phyloP scores from a whole-genome alignment of 805 yeast genomes.

The Starmerella floricola region DNA sequence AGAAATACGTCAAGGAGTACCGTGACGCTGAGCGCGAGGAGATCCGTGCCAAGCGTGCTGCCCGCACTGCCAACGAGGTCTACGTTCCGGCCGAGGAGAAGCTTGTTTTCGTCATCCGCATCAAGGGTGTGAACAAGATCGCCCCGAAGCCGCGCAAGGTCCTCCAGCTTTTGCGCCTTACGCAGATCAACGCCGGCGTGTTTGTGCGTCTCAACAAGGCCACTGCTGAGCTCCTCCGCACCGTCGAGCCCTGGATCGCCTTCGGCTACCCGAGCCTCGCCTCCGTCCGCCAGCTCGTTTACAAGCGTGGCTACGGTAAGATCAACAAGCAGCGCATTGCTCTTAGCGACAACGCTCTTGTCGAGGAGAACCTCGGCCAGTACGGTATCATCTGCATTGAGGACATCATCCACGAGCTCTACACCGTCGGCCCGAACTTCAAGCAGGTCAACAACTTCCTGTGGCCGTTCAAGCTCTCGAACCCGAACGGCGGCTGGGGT shows the following conservation, averaged over 20 bases:
- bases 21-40: constrained; percentile 78
- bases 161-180: constrained; percentile 76
- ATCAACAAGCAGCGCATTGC: constrained; percentile 91
- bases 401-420: constrained; percentile 91
- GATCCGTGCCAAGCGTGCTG: constrained; percentile 72
- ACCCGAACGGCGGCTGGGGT: constrained; percentile 98
- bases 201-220: constrained; percentile 94
- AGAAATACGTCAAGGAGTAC: constrained; percentile 93
- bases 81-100: constrained; percentile 90
- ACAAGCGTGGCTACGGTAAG: constrained; percentile 98
- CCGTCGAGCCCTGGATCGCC: constrained; percentile 93
- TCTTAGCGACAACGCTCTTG: constrained; percentile 73
- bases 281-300: constrained; percentile 80
- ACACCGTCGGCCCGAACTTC: constrained; percentile 96
- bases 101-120: constrained; percentile 92
- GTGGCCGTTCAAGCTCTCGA: constrained; percentile 95
- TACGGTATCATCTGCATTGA: constrained; percentile 86
- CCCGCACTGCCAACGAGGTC: constrained; percentile 85
- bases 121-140: constrained; percentile 98
- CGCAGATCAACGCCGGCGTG: constrained; percentile 90
- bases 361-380: constrained; percentile 80
- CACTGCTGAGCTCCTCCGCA: constrained; percentile 78
- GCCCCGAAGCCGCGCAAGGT: constrained; percentile 99
- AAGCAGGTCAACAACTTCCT: constrained; percentile 96
- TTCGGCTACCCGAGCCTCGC: constrained; percentile 94